phyloP scores from a whole-genome alignment of 2,329 filamentous ascomycete genomes.

The Fusarium sororula region DNA sequence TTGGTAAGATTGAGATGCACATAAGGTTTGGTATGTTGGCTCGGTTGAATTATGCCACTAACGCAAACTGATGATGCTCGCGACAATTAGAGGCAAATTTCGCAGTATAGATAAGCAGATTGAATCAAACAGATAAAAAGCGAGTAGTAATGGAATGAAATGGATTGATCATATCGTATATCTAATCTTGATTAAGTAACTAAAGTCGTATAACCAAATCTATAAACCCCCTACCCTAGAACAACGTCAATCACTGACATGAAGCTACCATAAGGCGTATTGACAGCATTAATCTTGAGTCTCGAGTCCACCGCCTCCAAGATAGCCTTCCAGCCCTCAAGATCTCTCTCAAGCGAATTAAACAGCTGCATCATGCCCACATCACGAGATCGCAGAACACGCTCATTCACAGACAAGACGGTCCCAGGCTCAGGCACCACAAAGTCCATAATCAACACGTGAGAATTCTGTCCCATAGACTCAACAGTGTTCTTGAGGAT shows the following conservation, averaged over 20 bases:
- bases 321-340: background rate
- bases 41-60: no score
- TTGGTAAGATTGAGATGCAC: no score
- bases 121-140: no score
- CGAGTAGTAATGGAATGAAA: no score
- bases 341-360: background rate
- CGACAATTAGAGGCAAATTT: no score
- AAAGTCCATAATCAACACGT: background rate
- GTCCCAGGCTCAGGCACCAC: background rate
- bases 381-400: background rate
- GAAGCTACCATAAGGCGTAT: background rate
- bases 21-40: no score
- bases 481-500: background rate
- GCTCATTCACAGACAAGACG: background rate
- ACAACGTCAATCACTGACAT: background rate
- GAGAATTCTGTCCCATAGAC: background rate
- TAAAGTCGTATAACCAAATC: background rate
- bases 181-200: background rate
- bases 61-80: no score
- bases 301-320: background rate
- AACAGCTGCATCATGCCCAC: background rate
- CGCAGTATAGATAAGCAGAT: no score
- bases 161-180: background rate
- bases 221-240: background rate
- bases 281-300: background rate